Percentiles rank a stretch among this genome's conserved stretches.
Evolutionary conservation across 805 yeast genomes (phyloP).

Genomic region (Sugiyamaella boreocaroliniensis): DNA sequence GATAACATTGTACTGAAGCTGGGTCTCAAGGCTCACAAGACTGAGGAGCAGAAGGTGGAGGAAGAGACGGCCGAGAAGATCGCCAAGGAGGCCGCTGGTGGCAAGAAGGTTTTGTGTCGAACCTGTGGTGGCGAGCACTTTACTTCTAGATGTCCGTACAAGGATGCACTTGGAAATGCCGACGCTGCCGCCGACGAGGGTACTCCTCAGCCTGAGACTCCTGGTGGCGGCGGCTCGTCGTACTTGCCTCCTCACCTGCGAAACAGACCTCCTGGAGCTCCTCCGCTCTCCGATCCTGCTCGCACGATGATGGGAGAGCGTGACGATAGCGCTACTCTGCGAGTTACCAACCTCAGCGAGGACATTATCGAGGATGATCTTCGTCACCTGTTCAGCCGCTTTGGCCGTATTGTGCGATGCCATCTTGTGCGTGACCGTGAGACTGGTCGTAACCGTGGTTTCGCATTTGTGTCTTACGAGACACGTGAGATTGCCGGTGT

Average conservation of each 20-base stretch:
- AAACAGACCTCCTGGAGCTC: conserved; percentile 34
- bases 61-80: conserved; percentile 45
- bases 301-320: conserved; percentile 46
- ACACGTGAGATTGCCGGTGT: conserved; percentile 57
- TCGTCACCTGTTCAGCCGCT: conserved; percentile 60
- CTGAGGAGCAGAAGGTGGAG: conserved; percentile 56
- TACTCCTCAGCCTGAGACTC: conserved; percentile 30
- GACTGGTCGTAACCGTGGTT: conserved; percentile 90
- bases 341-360: conserved; percentile 85
- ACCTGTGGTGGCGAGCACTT: conserved; percentile 90
- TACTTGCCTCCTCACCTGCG: conserved; percentile 63
- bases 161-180: conserved; percentile 67
- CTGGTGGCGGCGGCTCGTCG: conserved; percentile 25
- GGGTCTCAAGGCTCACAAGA: conserved; percentile 36
- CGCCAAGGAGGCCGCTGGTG: conserved; percentile 41
- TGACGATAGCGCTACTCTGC: conserved; percentile 82
- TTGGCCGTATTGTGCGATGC: conserved; percentile 69
- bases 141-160: conserved; percentile 93
- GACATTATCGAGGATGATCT: conserved; percentile 76
- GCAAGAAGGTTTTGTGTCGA: conserved; percentile 65
- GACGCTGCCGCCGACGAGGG: conserved; percentile 35
- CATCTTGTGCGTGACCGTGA: conserved; percentile 84
- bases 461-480: conserved; percentile 81
- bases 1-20: conserved; percentile 74
- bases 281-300: conserved; percentile 34